Evolutionary conservation across 106 monocot genomes (phyloP).

Genomic region (Dendrobium officinale): DNA sequence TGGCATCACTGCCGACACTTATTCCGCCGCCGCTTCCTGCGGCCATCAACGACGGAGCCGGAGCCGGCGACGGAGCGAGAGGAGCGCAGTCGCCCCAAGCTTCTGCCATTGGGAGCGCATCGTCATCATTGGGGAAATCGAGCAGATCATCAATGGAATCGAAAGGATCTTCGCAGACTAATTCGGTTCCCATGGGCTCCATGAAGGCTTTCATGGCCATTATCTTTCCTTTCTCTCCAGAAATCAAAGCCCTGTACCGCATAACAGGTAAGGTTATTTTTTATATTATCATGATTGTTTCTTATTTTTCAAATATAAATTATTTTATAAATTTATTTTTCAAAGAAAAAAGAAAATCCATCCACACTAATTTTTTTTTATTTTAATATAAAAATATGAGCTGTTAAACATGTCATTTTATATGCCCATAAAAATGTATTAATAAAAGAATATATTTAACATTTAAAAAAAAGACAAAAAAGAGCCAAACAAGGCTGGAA

Average conservation of each 20-base stretch:
- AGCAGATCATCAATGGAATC: slow-evolving; percentile 53
- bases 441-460: neutral
- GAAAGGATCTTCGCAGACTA: slow-evolving; percentile 27
- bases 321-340: neutral
- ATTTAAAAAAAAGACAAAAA: neutral
- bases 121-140: slow-evolving; percentile 40
- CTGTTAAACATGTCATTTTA: no score
- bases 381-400: no score
- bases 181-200: slow-evolving; percentile 8
- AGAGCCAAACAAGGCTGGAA: no score
- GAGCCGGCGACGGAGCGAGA: neutral
- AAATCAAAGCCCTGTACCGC: slow-evolving; percentile 1
- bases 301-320: neutral
- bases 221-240: neutral
- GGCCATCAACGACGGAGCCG: neutral
- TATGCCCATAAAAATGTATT: neutral
- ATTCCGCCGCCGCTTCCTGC: neutral
- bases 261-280: neutral
- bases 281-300: neutral
- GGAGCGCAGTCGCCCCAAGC: neutral
- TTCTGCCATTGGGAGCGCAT: slow-evolving; percentile 14
- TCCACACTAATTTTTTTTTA: no score
- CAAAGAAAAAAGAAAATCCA: no score
- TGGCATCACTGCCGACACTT: neutral
- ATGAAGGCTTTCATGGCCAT: slow-evolving; percentile 1